phyloP scores from a whole-genome alignment of 1,284 basidiomycete species.

The Leccinum subatratum region DNA sequence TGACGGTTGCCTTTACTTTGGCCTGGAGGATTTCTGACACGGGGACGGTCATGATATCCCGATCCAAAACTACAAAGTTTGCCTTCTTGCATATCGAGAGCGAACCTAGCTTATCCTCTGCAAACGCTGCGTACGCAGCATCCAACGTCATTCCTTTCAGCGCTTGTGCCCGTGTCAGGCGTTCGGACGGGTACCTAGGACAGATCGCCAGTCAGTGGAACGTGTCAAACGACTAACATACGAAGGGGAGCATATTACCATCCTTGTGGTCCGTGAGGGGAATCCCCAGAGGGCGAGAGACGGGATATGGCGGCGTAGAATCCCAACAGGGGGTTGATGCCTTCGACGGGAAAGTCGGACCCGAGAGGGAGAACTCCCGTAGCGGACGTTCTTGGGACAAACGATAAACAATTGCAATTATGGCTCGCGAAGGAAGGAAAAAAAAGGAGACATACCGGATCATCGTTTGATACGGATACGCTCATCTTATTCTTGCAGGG shows the following conservation, averaged over 20 bases:
- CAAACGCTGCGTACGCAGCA: conserved; percentile 82
- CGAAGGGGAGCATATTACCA: conserved; percentile 51
- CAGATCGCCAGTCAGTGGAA: neutral
- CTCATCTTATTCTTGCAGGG: conserved; percentile 71
- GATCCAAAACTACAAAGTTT: conserved; percentile 79
- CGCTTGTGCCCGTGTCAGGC: conserved; percentile 70
- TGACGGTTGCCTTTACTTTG: conserved; percentile 56
- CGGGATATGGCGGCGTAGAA: conserved; percentile 86
- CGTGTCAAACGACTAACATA: neutral
- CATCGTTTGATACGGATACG: conserved; percentile 84
- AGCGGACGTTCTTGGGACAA: conserved; percentile 34
- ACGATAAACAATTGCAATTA: neutral
- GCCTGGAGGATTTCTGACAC: conserved; percentile 52
- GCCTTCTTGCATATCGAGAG: conserved; percentile 74
- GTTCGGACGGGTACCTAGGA: conserved; percentile 65
- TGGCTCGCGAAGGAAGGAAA: neutral
- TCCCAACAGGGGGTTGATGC: conserved; percentile 72
- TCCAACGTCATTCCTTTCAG: conserved; percentile 84
- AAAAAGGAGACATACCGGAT: conserved; percentile 47
- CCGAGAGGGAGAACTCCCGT: conserved; percentile 69
- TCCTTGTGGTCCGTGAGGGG: conserved; percentile 75
- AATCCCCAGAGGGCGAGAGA: conserved; percentile 61
- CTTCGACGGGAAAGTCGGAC: conserved; percentile 89
- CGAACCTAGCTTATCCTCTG: conserved; percentile 66
- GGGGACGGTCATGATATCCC: conserved; percentile 70